Evolutionary conservation across 2,329 filamentous ascomycete species (phyloP), one percentile per base, ranked within the genome.

Genomic region (Botrytis tulipae): DNA sequence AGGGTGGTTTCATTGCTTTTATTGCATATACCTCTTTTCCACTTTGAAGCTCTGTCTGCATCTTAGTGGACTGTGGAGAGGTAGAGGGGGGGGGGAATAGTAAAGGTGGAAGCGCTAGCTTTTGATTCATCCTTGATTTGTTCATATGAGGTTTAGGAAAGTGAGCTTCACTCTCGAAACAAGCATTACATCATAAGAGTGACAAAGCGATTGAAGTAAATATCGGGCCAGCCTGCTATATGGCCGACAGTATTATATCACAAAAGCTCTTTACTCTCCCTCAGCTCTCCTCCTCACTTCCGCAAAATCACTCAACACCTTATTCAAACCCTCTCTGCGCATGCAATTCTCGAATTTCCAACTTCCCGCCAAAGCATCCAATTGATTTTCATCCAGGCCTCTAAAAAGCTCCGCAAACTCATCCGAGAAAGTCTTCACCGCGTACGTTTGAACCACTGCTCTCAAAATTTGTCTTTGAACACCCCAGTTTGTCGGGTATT

Each of bases 361-460:
- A 76, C 85, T 87, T 35, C 78, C 78, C 2, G 82, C 82, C 74
- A 86, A 80, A 75, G 77, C 77, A 66, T 90, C 88, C 37, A 90
- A 77, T 75, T 89, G 85, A 42, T 85, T 84, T 70, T 85, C 79
- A 0, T 80, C 83, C 82, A 86, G 87, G 5, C 81, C 86, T 59
- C 82, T 80, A 76, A 90, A 90, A 46, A 88, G 79, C 76, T 85
- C 84, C 0, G 87, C 87, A 79, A 88, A 86, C 78, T 90, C 88
- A 79, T 85, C 84, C 9, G 83, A 82, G 73, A 87, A 82, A 70
- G 85, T 86, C 73, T 85, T 84, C 14, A 85, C 84, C 76, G 90
- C 77, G 76, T 85, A 84, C 3, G 83, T 83, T 78, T 87, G 84
- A 76, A 85, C 78, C 76, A 86, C 82, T 20, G 82, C 78, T 7